Evolutionary conservation across 257 asterid species (phyloP).

Genomic region (Scutellaria minor): DNA sequence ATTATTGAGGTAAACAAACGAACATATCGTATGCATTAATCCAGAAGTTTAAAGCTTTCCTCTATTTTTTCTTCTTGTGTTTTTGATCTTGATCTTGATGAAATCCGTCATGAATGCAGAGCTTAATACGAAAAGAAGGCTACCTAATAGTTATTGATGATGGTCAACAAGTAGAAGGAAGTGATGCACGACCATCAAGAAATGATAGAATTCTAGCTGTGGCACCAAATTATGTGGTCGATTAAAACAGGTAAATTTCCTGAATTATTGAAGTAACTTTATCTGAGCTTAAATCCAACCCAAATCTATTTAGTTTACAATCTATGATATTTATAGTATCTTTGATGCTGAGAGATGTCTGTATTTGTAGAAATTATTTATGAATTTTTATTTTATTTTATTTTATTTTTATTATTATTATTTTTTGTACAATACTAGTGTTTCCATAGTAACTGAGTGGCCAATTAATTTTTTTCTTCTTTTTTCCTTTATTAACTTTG

Average conservation of each 20-base stretch:
- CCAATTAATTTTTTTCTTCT: not conserved
- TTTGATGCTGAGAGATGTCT: not conserved
- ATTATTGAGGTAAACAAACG: slow-evolving; percentile 70
- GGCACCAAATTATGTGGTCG: slow-evolving; percentile 86
- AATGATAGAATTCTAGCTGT: slow-evolving; percentile 82
- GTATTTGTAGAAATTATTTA: not conserved
- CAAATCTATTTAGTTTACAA: not conserved
- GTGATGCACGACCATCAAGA: slow-evolving; percentile 62
- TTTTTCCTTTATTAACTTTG: not conserved
- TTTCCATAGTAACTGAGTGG: not conserved
- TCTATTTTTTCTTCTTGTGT: not conserved
- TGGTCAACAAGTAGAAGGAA: slow-evolving; percentile 64
- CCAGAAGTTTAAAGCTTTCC: not conserved
- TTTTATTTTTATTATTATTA: too few relatives aligned
- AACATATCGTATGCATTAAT: not conserved
- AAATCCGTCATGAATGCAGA: slow-evolving; percentile 52
- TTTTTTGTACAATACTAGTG: not conserved
- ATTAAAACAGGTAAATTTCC: slow-evolving; percentile 35
- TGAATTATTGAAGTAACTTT: not conserved
- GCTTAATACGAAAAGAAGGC: slow-evolving; percentile 89
- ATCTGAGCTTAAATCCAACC: not conserved
- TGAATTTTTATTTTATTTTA: too few relatives aligned
- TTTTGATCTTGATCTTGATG: not conserved
- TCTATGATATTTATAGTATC: not conserved
- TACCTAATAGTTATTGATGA: slow-evolving; percentile 87